Conservation (phyloP, 495 filamentous ascomycete species). For the Xylaria castorea region DNA sequence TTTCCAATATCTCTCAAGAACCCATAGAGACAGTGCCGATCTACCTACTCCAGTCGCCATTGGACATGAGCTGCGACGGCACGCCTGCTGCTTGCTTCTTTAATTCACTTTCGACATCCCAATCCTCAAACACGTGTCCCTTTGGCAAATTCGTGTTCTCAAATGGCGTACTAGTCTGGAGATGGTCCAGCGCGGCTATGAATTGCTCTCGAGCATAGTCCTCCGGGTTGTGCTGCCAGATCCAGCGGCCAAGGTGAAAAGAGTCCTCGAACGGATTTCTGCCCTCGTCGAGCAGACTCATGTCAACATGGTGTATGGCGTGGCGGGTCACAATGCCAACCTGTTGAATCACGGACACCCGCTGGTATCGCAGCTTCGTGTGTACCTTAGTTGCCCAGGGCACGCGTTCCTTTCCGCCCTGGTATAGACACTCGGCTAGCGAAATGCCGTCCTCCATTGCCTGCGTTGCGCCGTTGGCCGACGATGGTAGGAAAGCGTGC, state of each 20-base stretch:
- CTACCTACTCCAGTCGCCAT: slow-evolving; percentile 33
- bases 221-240: slow-evolving; percentile 54
- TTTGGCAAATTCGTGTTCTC: slow-evolving; percentile 43
- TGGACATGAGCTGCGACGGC: slow-evolving; percentile 21
- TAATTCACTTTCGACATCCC: slow-evolving; percentile 46
- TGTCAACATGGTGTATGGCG: slow-evolving; percentile 49
- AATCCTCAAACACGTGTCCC: slow-evolving; percentile 39
- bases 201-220: slow-evolving; percentile 55
- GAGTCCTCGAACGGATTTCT: slow-evolving; percentile 44
- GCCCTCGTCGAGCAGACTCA: slow-evolving; percentile 20
- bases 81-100: slow-evolving; percentile 29
- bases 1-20: not conserved
- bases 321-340: slow-evolving; percentile 53
- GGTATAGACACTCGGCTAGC: slow-evolving; percentile 61
- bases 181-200: slow-evolving; percentile 37
- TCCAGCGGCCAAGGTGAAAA: slow-evolving; percentile 50
- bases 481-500: slow-evolving; percentile 70
- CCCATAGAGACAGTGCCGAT: not conserved
- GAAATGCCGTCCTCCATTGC: slow-evolving; percentile 71
- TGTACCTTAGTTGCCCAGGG: slow-evolving; percentile 46
- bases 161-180: slow-evolving; percentile 37
- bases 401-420: slow-evolving; percentile 47
- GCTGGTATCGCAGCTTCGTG: slow-evolving; percentile 48
- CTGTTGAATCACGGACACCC: slow-evolving; percentile 53
- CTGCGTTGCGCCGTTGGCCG: slow-evolving; percentile 67